These are phyloP conservation scores for Trichoderma citrinoviride DNA, from an alignment of 2,329 filamentous ascomycete species.

Conservation along the genomic window DNA sequence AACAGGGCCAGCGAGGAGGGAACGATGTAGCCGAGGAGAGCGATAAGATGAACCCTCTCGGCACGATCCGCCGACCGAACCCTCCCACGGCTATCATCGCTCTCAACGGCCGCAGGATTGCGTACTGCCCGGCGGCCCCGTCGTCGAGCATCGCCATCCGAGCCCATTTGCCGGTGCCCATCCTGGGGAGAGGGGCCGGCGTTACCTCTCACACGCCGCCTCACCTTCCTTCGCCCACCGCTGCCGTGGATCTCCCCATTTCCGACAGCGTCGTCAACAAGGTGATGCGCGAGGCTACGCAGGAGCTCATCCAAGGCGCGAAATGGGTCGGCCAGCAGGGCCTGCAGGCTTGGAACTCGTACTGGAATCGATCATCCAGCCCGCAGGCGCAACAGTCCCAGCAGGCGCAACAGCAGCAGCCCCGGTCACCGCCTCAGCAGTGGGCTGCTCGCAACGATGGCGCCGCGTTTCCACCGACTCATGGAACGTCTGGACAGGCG, in stretches of 20 bases:
- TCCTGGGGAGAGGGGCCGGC: conserved; percentile 55
- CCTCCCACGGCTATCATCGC: conserved; percentile 64
- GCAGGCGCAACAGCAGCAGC: conserved; percentile 31
- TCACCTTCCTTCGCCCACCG: conserved; percentile 48
- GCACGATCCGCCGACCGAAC: conserved; percentile 41
- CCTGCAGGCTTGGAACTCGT: conserved; percentile 73
- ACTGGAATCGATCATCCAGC: conserved; percentile 63
- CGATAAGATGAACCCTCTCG: conserved; percentile 39
- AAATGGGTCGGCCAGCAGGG: conserved; percentile 77
- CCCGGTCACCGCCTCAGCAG: conserved; percentile 47
- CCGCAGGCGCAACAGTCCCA: conserved; percentile 41
- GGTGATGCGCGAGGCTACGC: conserved; percentile 74
- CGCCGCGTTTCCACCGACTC: conserved; percentile 69
- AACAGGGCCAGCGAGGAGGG: conserved; percentile 53
- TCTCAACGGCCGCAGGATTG: conserved; percentile 71
- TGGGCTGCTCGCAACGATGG: conserved; percentile 52
- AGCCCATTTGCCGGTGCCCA: conserved; percentile 59
- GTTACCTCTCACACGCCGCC: conserved; percentile 21
- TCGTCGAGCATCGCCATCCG: conserved; percentile 69
- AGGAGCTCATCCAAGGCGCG: conserved; percentile 71
- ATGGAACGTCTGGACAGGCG: conserved; percentile 59
- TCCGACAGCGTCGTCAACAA: conserved; percentile 71
- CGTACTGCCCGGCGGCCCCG: conserved; percentile 70
- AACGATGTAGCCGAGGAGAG: conserved; percentile 47
- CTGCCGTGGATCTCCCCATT: conserved; percentile 69